Percentiles rank a stretch among this genome's conserved stretches.
Conservation (phyloP, 2,329 filamentous ascomycete genomes). For the Ophiocordyceps unilateralis region DNA sequence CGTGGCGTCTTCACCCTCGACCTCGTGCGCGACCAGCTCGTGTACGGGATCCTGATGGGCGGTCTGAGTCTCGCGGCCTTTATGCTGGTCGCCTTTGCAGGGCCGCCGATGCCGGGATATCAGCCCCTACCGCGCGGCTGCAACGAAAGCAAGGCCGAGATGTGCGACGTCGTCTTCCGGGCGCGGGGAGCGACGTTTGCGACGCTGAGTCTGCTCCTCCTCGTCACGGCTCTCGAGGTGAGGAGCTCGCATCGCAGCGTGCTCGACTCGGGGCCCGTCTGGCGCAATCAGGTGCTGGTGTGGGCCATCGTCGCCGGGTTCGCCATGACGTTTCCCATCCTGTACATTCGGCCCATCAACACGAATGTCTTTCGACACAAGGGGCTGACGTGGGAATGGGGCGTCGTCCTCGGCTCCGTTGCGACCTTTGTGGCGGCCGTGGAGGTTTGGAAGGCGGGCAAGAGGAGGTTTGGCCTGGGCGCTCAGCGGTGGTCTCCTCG, state of each 20-base stretch:
- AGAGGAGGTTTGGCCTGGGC: conserved; percentile 24
- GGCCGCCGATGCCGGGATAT: conserved; percentile 22
- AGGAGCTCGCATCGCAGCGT: conserved; percentile 53
- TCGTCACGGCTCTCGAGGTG: conserved; percentile 58
- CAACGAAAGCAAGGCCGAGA: conserved; percentile 30
- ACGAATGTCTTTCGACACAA: conserved; percentile 51
- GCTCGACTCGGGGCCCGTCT: conserved; percentile 51
- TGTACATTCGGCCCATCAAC: conserved; percentile 54
- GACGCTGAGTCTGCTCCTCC: conserved; percentile 47
- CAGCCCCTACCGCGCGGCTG: conserved; percentile 35
- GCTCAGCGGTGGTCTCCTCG: not conserved
- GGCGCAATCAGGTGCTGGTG: conserved; percentile 51
- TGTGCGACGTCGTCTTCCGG: conserved; percentile 41
- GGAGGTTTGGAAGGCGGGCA: conserved; percentile 53
- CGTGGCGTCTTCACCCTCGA: conserved; percentile 47
- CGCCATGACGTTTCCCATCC: conserved; percentile 39
- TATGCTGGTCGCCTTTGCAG: conserved; percentile 37
- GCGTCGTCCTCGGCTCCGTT: conserved; percentile 42
- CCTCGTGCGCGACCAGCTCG: conserved; percentile 48
- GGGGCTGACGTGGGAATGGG: conserved; percentile 57
- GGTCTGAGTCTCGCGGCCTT: conserved; percentile 44
- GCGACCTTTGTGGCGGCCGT: conserved; percentile 44
- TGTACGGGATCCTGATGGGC: conserved; percentile 48
- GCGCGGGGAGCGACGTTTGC: conserved; percentile 54
- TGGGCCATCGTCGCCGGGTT: conserved; percentile 45